Conservation (phyloP, 495 filamentous ascomycete genomes). For the Aspergillus panamensis region DNA sequence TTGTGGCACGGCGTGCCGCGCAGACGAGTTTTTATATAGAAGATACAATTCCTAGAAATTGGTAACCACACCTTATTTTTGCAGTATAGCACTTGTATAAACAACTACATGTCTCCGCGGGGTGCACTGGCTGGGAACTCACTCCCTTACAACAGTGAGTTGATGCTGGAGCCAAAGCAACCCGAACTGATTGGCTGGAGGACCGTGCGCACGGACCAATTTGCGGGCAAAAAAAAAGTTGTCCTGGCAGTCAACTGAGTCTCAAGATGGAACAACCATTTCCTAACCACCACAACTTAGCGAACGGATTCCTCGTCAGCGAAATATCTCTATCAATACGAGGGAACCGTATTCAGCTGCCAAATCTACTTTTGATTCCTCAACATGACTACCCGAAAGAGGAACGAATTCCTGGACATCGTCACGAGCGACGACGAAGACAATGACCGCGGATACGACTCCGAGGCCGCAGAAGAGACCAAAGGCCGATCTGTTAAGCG, state of each 20-base stretch:
- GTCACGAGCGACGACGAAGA: slow-evolving; percentile 63
- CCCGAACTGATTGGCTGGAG: slow-evolving; percentile 7
- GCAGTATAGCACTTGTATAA: background rate
- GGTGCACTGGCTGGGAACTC: too few species aligned
- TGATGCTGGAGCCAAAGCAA: background rate
- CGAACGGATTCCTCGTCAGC: too few species aligned
- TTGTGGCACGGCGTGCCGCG: slow-evolving; percentile 11
- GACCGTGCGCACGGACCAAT: slow-evolving; percentile 19
- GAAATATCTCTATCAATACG: too few species aligned
- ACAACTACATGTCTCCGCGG: too few species aligned
- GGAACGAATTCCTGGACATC: slow-evolving; percentile 72
- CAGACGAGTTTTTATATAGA: slow-evolving; percentile 6
- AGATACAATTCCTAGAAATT: slow-evolving; percentile 2
- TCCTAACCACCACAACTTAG: background rate
- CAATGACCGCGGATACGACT: slow-evolving; percentile 60
- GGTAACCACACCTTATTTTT: background rate
- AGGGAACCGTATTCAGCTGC: background rate
- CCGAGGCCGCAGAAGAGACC: slow-evolving; percentile 58
- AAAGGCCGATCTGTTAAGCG: slow-evolving; percentile 69
- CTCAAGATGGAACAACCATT: background rate
- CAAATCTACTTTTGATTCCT: background rate
- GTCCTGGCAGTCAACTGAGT: background rate
- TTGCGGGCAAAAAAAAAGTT: slow-evolving; percentile 22
- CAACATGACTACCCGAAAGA: slow-evolving; percentile 62
- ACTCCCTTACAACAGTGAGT: too few species aligned